Percentiles rank a stretch among this genome's conserved stretches.
Evolutionary conservation across 192 early-diverging fungal species (phyloP).

Genomic region (Coemansia sp.): DNA sequence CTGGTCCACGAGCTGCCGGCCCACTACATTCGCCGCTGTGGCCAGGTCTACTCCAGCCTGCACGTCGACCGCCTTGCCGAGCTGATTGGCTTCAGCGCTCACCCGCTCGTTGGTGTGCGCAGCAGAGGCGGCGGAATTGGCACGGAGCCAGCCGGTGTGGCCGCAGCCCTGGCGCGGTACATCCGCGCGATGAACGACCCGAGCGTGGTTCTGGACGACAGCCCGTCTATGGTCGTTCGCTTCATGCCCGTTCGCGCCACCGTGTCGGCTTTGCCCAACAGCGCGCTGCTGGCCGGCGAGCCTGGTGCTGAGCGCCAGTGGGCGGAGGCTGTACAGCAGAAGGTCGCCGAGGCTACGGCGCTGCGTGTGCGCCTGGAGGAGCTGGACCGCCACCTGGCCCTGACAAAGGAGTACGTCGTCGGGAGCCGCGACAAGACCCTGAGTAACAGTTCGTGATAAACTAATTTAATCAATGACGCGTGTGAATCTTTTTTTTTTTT

Average conservation of each 20-base stretch:
- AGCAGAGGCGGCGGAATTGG: background rate
- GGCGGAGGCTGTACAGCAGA: conserved; percentile 12
- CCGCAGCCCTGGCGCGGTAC: conserved; percentile 22
- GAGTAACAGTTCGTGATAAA: background rate
- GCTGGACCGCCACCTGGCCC: conserved; percentile 45
- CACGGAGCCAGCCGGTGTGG: background rate
- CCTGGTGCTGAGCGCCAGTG: conserved; percentile 25
- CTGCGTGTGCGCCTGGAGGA: conserved; percentile 20
- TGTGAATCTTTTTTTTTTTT: background rate
- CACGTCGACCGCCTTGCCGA: conserved; percentile 20
- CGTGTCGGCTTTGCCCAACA: conserved; percentile 11
- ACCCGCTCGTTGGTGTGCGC: conserved; percentile 21
- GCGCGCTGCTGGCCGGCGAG: background rate
- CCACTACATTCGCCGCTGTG: conserved; percentile 27
- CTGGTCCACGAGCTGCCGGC: conserved; percentile 24
- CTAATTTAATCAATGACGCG: background rate
- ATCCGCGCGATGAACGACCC: conserved; percentile 33
- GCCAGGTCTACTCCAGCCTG: conserved; percentile 29
- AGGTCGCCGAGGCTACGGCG: conserved; percentile 18
- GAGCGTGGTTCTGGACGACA: conserved; percentile 17
- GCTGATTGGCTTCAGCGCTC: conserved; percentile 24
- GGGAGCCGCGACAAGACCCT: conserved; percentile 15
- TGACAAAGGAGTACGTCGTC: conserved; percentile 33
- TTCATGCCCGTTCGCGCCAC: conserved; percentile 16
- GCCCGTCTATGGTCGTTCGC: conserved; percentile 12